phyloP scores from a whole-genome alignment of 192 early-diverging fungal genomes.

The Umbelopsis sp. region DNA sequence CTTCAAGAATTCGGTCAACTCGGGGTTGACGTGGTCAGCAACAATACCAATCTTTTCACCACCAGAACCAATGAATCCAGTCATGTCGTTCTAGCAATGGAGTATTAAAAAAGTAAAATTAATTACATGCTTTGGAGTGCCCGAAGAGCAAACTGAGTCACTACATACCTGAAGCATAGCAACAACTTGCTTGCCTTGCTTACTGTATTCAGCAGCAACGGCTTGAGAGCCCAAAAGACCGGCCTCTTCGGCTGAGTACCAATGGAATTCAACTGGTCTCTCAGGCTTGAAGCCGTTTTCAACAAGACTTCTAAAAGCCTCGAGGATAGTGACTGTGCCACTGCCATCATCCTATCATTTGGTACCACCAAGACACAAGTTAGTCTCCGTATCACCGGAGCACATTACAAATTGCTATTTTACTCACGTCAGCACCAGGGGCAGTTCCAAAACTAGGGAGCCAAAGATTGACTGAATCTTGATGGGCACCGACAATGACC shows the following conservation, averaged over 20 bases:
- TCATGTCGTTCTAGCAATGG: conserved; percentile 80
- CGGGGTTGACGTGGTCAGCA: conserved; percentile 77
- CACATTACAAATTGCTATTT: background rate
- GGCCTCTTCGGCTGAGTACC: conserved; percentile 90
- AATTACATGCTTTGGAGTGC: background rate
- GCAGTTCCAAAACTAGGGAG: conserved; percentile 75
- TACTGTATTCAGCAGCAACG: conserved; percentile 71
- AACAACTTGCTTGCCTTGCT: conserved; percentile 59
- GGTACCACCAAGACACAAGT: conserved; percentile 4
- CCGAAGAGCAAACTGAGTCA: background rate
- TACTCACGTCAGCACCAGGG: conserved; percentile 65
- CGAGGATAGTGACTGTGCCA: conserved; percentile 88
- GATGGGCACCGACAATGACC: conserved; percentile 88
- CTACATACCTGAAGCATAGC: conserved; percentile 75
- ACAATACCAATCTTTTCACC: conserved; percentile 78
- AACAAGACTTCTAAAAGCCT: conserved; percentile 79
- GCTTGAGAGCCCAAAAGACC: conserved; percentile 90
- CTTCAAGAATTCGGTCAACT: conserved; percentile 57
- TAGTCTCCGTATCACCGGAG: conserved; percentile 11
- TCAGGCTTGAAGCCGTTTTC: conserved; percentile 67
- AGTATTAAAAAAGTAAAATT: background rate
- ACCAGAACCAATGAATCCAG: conserved; percentile 73
- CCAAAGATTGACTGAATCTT: conserved; percentile 88
- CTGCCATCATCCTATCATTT: conserved; percentile 84
- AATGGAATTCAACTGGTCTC: conserved; percentile 94